Percentiles rank a stretch among this genome's conserved stretches.
These are phyloP conservation scores for Incumbomyces delicatus DNA, from an alignment of 2,329 filamentous ascomycete genomes.

Conservation along the genomic window DNA sequence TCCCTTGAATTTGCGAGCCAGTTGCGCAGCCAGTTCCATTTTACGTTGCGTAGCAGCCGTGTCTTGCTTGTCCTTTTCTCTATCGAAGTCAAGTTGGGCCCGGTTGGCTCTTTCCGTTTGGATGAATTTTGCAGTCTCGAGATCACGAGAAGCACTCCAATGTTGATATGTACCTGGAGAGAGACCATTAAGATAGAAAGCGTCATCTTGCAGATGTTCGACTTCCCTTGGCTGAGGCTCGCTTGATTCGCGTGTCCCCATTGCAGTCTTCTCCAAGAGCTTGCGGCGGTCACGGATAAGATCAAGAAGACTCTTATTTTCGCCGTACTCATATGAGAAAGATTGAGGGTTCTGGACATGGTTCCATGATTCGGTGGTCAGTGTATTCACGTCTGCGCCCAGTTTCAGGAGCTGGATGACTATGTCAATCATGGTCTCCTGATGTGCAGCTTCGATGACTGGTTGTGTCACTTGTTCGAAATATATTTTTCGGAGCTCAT, in stretches of 20 bases:
- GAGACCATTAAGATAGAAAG: slow-evolving; percentile 38
- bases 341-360: slow-evolving; percentile 23
- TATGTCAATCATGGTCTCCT: slow-evolving; percentile 35
- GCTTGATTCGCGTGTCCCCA: slow-evolving; percentile 17
- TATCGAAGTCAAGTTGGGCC: slow-evolving; percentile 30
- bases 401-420: slow-evolving; percentile 51
- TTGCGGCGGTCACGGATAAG: slow-evolving; percentile 45
- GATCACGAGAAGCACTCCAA: slow-evolving; percentile 38
- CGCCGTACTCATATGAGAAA: slow-evolving; percentile 13
- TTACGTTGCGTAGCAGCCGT: slow-evolving; percentile 29
- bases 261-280: slow-evolving; percentile 39
- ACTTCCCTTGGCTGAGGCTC: slow-evolving; percentile 5
- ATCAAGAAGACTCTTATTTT: slow-evolving; percentile 46
- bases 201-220: slow-evolving; percentile 30
- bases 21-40: slow-evolving; percentile 48
- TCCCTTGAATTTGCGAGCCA: slow-evolving; percentile 44
- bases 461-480: slow-evolving; percentile 49
- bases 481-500: slow-evolving; percentile 44
- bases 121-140: slow-evolving; percentile 28
- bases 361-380: slow-evolving; percentile 35
- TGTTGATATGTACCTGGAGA: slow-evolving; percentile 52
- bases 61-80: slow-evolving; percentile 14
- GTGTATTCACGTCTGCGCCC: slow-evolving; percentile 56
- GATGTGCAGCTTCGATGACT: slow-evolving; percentile 50
- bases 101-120: slow-evolving; percentile 18